Conservation (phyloP, 208 protist genomes). For the Angomonas ambiguus region DNA sequence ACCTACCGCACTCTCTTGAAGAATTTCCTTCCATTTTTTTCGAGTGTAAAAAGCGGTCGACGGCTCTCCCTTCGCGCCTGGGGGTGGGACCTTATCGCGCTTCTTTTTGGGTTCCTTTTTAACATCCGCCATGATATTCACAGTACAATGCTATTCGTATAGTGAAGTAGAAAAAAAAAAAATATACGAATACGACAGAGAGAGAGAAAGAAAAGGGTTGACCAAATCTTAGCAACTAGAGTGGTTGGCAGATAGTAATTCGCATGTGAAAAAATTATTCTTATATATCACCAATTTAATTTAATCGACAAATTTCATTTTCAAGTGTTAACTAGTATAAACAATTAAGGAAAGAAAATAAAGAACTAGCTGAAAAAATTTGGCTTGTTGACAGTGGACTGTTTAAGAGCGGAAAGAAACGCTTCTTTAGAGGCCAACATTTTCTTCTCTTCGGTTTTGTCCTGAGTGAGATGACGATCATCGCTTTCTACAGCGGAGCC, state of each 20-base stretch:
- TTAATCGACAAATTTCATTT: background rate
- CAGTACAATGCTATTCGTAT: too few species aligned
- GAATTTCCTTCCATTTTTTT: slow-evolving; percentile 58
- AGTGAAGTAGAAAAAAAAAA: background rate
- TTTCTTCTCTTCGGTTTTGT: slow-evolving; percentile 77
- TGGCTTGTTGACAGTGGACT: slow-evolving; percentile 30
- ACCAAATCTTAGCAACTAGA: too few species aligned
- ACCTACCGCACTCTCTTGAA: slow-evolving; percentile 48
- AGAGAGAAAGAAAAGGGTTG: too few species aligned
- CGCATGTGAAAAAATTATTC: too few species aligned
- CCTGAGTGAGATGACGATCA: slow-evolving; percentile 47
- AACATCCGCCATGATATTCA: background rate
- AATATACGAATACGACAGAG: background rate
- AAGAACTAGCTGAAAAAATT: background rate
- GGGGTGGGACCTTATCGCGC: slow-evolving; percentile 73
- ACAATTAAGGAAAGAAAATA: background rate
- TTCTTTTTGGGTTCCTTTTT: slow-evolving; percentile 21
- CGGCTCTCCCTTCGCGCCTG: slow-evolving; percentile 62
- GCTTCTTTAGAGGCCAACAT: slow-evolving; percentile 72
- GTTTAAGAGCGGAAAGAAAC: slow-evolving; percentile 68
- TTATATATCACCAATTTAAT: too few species aligned
- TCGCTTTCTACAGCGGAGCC: slow-evolving; percentile 39
- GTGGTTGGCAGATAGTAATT: too few species aligned
- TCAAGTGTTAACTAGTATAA: background rate
- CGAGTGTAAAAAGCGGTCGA: slow-evolving; percentile 78